Evolutionary conservation across 2,329 filamentous ascomycete genomes (phyloP).

Genomic region (Cryphonectria naterciae): DNA sequence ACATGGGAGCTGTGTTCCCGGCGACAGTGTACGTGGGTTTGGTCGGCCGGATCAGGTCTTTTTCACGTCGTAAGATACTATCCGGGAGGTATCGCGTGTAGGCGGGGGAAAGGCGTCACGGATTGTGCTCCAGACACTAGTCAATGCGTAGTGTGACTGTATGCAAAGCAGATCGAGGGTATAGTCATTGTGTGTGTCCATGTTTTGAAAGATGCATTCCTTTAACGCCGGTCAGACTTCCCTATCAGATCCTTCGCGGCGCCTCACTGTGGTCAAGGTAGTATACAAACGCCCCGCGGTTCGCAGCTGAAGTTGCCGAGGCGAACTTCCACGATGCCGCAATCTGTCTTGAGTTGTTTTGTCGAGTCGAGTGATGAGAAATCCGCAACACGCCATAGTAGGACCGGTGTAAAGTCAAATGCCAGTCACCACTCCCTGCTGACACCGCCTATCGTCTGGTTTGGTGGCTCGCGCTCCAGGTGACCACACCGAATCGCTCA

Average conservation of each 20-base stretch:
- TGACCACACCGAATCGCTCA: slow-evolving; percentile 19
- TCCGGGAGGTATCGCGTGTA: not conserved
- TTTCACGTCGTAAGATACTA: not conserved
- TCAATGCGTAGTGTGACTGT: not conserved
- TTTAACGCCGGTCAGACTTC: slow-evolving; percentile 16
- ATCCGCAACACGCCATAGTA: not conserved
- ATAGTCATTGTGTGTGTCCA: slow-evolving; percentile 26
- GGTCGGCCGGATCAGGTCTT: not conserved
- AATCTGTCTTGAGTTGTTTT: not conserved
- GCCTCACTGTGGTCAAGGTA: slow-evolving; percentile 17
- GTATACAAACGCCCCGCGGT: slow-evolving; percentile 15
- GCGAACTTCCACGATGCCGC: not conserved
- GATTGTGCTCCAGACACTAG: not conserved
- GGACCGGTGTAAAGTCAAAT: not conserved
- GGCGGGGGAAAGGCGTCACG: not conserved
- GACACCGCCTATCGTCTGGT: not conserved
- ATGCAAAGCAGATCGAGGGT: slow-evolving; percentile 14
- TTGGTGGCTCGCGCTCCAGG: slow-evolving; percentile 19
- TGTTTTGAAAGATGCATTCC: slow-evolving; percentile 15
- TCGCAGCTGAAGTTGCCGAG: not conserved
- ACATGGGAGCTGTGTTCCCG: not conserved
- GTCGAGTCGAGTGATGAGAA: not conserved
- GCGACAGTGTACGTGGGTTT: not conserved
- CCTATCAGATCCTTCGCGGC: slow-evolving; percentile 4
- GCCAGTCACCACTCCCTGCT: not conserved